Evolutionary conservation across 306 rosid species (phyloP).

Genomic region (Begonia peltatifolia): DNA sequence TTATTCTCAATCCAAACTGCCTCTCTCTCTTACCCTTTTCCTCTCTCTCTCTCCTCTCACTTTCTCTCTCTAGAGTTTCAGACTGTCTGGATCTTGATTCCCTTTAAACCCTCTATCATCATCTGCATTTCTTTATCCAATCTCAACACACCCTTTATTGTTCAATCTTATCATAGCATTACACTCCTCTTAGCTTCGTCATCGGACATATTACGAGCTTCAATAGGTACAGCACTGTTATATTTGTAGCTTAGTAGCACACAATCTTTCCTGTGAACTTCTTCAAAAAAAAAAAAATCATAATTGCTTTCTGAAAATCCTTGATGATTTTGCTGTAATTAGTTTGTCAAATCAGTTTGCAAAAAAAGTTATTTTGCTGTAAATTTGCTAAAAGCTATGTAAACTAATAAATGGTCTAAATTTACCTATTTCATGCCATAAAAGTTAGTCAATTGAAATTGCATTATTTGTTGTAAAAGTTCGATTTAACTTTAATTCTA

Average conservation of each 20-base stretch:
- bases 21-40: constrained; percentile 16
- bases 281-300: too few relatives aligned
- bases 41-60: constrained; percentile 16
- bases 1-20: constrained; percentile 92
- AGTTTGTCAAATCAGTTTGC: too few relatives aligned
- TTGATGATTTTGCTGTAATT: too few relatives aligned
- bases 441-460: too few relatives aligned
- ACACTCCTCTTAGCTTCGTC: background rate
- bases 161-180: constrained; percentile 1
- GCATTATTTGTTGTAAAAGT: too few relatives aligned
- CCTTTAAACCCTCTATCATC: constrained; percentile 9
- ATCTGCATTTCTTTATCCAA: background rate
- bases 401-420: too few relatives aligned
- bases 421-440: too few relatives aligned
- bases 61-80: constrained; percentile 2
- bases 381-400: too few relatives aligned
- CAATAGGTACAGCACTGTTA: background rate
- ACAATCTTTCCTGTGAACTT: background rate
- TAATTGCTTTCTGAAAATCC: background rate
- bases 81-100: constrained; percentile 12
- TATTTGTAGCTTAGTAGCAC: background rate
- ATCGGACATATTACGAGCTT: background rate
- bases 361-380: too few relatives aligned
- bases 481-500: too few relatives aligned
- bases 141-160: constrained; percentile 3